Base-by-base conservation (phyloP, 2,329 filamentous ascomycete species). In the Arthrinium phaeospermum region DNA sequence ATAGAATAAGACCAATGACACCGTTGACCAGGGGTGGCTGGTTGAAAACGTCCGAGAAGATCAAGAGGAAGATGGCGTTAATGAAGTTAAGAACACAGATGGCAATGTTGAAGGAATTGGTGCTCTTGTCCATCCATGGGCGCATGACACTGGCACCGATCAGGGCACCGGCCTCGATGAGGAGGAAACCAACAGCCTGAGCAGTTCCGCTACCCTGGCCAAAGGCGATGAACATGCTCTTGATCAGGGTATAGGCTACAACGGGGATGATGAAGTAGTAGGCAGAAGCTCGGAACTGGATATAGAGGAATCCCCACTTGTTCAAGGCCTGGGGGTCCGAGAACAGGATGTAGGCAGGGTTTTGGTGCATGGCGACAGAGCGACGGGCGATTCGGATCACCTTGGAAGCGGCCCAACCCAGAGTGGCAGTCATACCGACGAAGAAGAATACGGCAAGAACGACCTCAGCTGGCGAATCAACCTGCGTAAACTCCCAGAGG, bases 101-200 rank as follows among this genome's bases (percentile, higher is more conserved):
- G 73, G 93, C 88, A 79, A 97, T 96, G 86, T 96, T 96, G 88
- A 95, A 96, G 72, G 91, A 90, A 81, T 97, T 97, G 73, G 94
- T 96, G 85, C 94, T 95, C 90, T 96, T 96, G 87, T 97, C 94
- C 94, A 97, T 97, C 90, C 93, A 97, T n/a, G 94, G 94, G 71
- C 93, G 90, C 78, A 96, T 84, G 68, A 95, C 90, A 77, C 91
- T 92, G 71, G 93, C 90, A 57, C 85, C 88, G 77, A 96, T 91
- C 72, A 97, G 87, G 75, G 92, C 90, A 68, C 83, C 88, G 4
- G 91, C 90, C 82, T 97, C 94, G 73, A 96, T 90, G 74, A 97
- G 85, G 69, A 97, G 85, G 69, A 96, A 85, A 14, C 91, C 93
- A 74, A 97, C 87, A 10, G 93, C 93, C 81, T 96, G 94, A 34